Conservation (phyloP, 1,284 basidiomycete species). For the Gymnopus androsaceus region DNA sequence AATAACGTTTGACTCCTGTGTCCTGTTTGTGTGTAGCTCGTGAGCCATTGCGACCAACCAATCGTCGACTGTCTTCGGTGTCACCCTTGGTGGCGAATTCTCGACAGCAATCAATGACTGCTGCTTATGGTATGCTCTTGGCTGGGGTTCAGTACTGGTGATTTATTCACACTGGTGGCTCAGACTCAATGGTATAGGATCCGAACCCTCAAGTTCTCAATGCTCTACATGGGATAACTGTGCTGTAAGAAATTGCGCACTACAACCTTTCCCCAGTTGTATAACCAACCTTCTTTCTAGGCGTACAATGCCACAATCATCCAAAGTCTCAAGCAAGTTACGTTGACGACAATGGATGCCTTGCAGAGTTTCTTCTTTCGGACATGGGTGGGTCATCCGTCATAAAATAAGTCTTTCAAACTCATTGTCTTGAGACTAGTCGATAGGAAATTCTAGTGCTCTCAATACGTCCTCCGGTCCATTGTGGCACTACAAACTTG, state of each 20-base stretch:
- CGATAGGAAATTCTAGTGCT: constrained; percentile 57
- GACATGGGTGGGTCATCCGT: too few species aligned
- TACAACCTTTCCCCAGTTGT: constrained; percentile 26
- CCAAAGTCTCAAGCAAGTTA: constrained; percentile 54
- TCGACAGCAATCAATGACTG: constrained; percentile 69
- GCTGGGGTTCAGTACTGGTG: constrained; percentile 3
- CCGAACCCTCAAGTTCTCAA: constrained; percentile 49
- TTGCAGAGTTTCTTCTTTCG: constrained; percentile 84
- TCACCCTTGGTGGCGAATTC: constrained; percentile 73
- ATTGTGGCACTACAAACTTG: constrained; percentile 77
- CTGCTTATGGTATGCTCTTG: constrained; percentile 43
- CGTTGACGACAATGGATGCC: constrained; percentile 71
- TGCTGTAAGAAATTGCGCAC: constrained; percentile 38
- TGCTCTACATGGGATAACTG: constrained; percentile 49
- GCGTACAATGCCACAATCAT: constrained; percentile 55
- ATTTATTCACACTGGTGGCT: constrained; percentile 14
- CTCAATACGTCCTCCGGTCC: constrained; percentile 51
- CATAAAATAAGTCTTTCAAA: too few species aligned
- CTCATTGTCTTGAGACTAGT: too few species aligned
- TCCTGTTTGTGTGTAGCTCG: constrained; percentile 27
- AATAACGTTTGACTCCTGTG: background rate
- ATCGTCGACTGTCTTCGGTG: constrained; percentile 59
- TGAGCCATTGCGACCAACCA: constrained; percentile 52
- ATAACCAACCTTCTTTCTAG: background rate
- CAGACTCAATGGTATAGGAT: constrained; percentile 69